Base-by-base conservation (phyloP, 2,329 filamentous ascomycete species). In the Penicillium sp. region DNA sequence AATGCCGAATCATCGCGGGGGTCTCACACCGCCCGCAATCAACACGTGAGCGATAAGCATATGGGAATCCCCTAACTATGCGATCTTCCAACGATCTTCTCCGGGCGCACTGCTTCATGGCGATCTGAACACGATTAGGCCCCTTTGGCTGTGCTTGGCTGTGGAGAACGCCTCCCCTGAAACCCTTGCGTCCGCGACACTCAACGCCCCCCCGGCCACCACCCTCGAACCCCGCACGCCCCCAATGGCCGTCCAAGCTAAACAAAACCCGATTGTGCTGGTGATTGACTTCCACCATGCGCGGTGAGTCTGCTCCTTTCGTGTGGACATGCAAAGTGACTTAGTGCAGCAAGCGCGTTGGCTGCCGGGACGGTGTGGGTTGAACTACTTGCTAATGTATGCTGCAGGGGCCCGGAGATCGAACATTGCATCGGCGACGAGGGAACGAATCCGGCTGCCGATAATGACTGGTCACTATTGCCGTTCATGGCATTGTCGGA, bases 401-500 rank as follows among this genome's bases (percentile, higher is more conserved):
- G n/a, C 51, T 51, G 7, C 65, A 87, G 87, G 73, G 95, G 95
- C 9, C 95, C 95, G 35, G 95, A 99, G 79, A 90, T 98, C 57
- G 93, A 98, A 80, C 85, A 84, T 69, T 98, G 94, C 90, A 91
- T 96, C 72, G 92, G 92, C 61, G 79, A 88, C 19, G 87, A 93
- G 67, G 90, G 87, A 55, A 82, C 80, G 59, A 92, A 97, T 76
- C 92, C 94, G 11, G 90, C 90, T 3, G 81, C 78, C 47, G 89
- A 93, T 59, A 94, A 96, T 78, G 91, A 95, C 72, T 99, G 95
- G 95, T 84, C 88, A 31, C 77, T 97, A 66, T 82, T 99, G 61
- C 93, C 95, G 0, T 99, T 99, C 76, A 97, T 98, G 91, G 95
- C 95, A 27, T 79, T 99, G 70, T 95, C 91, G 58, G 95, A 99